These are phyloP conservation scores for Flaveria linearis DNA, from an alignment of 129 eudicot genomes.

Conservation along the genomic window DNA sequence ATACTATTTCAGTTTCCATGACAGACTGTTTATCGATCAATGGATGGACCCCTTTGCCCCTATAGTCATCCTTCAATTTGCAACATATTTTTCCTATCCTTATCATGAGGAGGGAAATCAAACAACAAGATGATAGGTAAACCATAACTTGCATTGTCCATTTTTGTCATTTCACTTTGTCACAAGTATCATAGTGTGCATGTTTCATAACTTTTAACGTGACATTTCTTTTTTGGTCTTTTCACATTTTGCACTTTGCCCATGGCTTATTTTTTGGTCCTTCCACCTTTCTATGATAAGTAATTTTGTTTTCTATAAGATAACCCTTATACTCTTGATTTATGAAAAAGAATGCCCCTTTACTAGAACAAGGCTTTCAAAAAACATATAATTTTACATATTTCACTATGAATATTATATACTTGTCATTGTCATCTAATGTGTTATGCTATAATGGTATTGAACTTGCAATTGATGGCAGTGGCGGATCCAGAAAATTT, in stretches of 20 bases:
- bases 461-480: conserved; percentile 35
- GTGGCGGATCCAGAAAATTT: too few relatives aligned
- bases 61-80: conserved; percentile 25
- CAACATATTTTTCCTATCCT: conserved; percentile 45
- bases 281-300: not conserved
- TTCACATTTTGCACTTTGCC: conserved; percentile 1
- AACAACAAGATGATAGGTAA: conserved; percentile 33
- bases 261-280: not conserved
- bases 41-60: conserved; percentile 38
- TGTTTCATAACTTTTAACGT: conserved; percentile 14
- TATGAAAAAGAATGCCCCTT: not conserved
- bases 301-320: not conserved
- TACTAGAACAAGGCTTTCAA: conserved; percentile 1
- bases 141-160: conserved; percentile 28
- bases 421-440: conserved; percentile 16
- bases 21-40: conserved; percentile 36
- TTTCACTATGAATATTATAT: conserved; percentile 7
- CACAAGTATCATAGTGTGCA: conserved; percentile 2
- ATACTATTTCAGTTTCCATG: conserved; percentile 23
- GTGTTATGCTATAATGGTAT: conserved; percentile 6
- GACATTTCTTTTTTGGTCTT: conserved; percentile 11
- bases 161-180: conserved; percentile 22
- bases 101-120: conserved; percentile 50
- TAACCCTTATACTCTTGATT: not conserved
- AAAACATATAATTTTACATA: conserved; percentile 9